Conservation (phyloP, 2,329 filamentous ascomycete species). For the Dothideomycetes sp. region DNA sequence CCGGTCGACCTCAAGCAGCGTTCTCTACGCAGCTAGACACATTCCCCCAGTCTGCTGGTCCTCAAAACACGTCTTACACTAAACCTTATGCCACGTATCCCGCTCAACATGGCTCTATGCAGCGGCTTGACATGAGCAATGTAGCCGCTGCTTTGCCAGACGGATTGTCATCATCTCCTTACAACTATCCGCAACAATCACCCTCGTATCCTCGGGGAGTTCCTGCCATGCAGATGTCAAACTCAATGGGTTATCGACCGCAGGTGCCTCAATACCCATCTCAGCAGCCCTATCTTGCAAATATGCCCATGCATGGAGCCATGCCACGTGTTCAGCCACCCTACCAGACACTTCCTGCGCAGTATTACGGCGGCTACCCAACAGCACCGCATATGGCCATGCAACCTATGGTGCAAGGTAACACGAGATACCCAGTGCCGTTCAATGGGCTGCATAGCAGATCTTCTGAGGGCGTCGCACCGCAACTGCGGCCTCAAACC, state of each 20-base stretch:
- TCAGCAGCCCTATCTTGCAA: conserved; percentile 4
- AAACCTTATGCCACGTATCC: not conserved
- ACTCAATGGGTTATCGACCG: not conserved
- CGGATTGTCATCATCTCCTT: not conserved
- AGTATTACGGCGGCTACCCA: not conserved
- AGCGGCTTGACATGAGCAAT: conserved; percentile 8
- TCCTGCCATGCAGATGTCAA: not conserved
- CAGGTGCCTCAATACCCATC: not conserved
- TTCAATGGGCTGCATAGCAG: not conserved
- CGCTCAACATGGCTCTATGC: not conserved
- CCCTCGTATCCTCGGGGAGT: not conserved
- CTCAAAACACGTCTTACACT: not conserved
- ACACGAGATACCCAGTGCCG: not conserved
- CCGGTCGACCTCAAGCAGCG: too few species aligned
- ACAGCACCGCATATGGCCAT: not conserved
- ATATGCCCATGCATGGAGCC: conserved; percentile 1
- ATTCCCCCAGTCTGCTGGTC: not conserved
- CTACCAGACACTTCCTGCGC: not conserved
- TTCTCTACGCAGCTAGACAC: conserved; percentile 3
- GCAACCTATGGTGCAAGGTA: not conserved
- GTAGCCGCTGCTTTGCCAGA: conserved; percentile 4
- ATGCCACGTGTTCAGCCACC: not conserved
- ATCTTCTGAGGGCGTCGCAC: not conserved
- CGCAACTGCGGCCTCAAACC: not conserved
- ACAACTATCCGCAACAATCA: not conserved